These are phyloP conservation scores for Tuber umbilicatum DNA, from an alignment of 495 filamentous ascomycete species.

Conservation along the genomic window DNA sequence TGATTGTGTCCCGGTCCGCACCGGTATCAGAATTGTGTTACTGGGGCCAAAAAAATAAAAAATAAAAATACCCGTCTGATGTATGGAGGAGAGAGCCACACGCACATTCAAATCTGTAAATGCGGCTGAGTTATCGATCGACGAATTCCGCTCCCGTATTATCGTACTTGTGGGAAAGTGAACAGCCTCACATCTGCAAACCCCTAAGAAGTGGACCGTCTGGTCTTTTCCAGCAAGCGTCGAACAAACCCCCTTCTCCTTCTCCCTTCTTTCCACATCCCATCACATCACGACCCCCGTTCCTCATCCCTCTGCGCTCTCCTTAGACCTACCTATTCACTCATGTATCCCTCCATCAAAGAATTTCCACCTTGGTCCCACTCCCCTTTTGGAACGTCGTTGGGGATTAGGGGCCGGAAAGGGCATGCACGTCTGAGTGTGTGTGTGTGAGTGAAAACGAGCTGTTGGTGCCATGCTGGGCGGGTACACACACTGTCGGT, in stretches of 20 bases:
- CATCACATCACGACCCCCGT: not conserved
- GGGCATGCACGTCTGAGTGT: slow-evolving; percentile 15
- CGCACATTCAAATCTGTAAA: slow-evolving; percentile 27
- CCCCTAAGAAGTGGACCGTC: slow-evolving; percentile 9
- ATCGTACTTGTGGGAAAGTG: slow-evolving; percentile 27
- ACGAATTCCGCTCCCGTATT: slow-evolving; percentile 16
- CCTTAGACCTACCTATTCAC: not conserved
- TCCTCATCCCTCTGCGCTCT: not conserved
- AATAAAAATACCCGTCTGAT: slow-evolving; percentile 32
- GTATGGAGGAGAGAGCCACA: slow-evolving; percentile 29
- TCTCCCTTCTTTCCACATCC: slow-evolving; percentile 11
- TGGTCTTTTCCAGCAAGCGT: not conserved
- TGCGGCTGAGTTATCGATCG: slow-evolving; percentile 39
- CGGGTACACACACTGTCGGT: slow-evolving; percentile 28
- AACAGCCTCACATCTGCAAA: slow-evolving; percentile 36
- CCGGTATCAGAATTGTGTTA: slow-evolving; percentile 32
- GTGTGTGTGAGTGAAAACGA: slow-evolving; percentile 20
- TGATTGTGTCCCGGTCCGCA: slow-evolving; percentile 20
- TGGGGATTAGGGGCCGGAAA: slow-evolving; percentile 27
- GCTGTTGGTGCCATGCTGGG: slow-evolving; percentile 30
- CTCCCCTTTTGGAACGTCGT: slow-evolving; percentile 31
- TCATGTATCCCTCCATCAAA: slow-evolving; percentile 8
- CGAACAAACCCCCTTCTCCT: slow-evolving; percentile 6
- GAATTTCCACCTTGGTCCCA: slow-evolving; percentile 11
- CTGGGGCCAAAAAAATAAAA: slow-evolving; percentile 15